Conservation (phyloP, 1,284 basidiomycete genomes). For the Puccinia horiana region DNA sequence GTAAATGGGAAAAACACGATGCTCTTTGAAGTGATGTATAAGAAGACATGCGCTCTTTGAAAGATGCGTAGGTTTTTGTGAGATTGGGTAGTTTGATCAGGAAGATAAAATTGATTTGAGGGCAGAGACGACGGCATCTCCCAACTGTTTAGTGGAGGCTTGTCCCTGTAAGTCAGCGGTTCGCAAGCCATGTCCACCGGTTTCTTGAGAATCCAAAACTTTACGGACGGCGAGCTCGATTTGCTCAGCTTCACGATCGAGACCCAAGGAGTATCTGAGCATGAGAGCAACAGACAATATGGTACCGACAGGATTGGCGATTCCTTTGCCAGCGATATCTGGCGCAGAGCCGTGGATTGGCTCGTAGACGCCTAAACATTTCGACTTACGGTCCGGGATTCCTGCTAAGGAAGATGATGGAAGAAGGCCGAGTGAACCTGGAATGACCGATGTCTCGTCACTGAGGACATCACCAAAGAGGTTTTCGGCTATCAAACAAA, state of each 20-base stretch:
- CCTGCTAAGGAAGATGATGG: slow-evolving; percentile 94
- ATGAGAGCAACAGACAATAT: slow-evolving; percentile 96
- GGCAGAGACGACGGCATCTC: slow-evolving; percentile 77
- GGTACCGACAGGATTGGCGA: slow-evolving; percentile 95
- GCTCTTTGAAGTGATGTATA: not conserved
- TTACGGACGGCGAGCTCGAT: slow-evolving; percentile 86
- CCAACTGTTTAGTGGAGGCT: slow-evolving; percentile 74
- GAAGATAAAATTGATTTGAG: slow-evolving; percentile 67
- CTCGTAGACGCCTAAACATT: slow-evolving; percentile 85
- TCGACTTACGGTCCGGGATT: slow-evolving; percentile 73
- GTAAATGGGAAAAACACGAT: not conserved
- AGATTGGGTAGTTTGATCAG: not conserved
- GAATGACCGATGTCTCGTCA: slow-evolving; percentile 95
- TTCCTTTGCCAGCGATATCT: slow-evolving; percentile 90
- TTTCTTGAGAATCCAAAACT: slow-evolving; percentile 73
- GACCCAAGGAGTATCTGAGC: slow-evolving; percentile 87
- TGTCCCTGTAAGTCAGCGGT: slow-evolving; percentile 87
- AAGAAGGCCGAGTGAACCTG: slow-evolving; percentile 90
- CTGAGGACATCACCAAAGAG: slow-evolving; percentile 89
- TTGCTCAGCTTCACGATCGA: slow-evolving; percentile 76
- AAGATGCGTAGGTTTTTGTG: not conserved
- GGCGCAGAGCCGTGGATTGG: slow-evolving; percentile 87
- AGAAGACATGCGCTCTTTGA: not conserved
- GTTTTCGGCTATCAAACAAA: slow-evolving; percentile 68
- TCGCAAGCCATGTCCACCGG: slow-evolving; percentile 76